Percentiles rank a stretch among this genome's conserved stretches.
Evolutionary conservation across 2,329 filamentous ascomycete species (phyloP).

Genomic region (Alternaria tenuissima): DNA sequence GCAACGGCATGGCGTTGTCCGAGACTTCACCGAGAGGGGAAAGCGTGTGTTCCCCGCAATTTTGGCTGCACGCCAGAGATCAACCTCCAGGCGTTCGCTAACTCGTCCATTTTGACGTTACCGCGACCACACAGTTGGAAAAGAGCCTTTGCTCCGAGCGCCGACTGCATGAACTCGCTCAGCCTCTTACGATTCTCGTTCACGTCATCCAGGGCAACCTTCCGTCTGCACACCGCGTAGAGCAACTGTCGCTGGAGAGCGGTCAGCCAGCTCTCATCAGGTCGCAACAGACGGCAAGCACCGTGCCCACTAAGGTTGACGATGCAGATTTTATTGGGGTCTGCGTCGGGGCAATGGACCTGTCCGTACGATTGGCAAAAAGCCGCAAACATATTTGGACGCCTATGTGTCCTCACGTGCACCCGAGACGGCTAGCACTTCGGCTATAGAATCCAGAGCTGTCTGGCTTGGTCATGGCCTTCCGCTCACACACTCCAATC

Average conservation of each 20-base stretch:
- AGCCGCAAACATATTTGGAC: slow-evolving; percentile 26
- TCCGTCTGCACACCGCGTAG: neutral
- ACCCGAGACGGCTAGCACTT: slow-evolving; percentile 26
- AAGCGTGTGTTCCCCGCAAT: slow-evolving; percentile 24
- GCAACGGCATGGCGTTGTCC: slow-evolving; percentile 21
- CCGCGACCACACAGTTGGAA: slow-evolving; percentile 8
- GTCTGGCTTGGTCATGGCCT: slow-evolving; percentile 29
- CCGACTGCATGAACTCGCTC: slow-evolving; percentile 14
- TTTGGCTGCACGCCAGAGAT: slow-evolving; percentile 8
- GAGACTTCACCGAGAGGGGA: slow-evolving; percentile 30
- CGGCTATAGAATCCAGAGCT: slow-evolving; percentile 34
- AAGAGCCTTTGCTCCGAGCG: slow-evolving; percentile 24
- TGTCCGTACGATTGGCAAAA: slow-evolving; percentile 33
- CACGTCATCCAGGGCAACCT: slow-evolving; percentile 2
- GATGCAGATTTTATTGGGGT: slow-evolving; percentile 22
- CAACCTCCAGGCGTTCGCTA: slow-evolving; percentile 24
- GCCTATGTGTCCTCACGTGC: slow-evolving; percentile 32
- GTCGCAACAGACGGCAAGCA: slow-evolving; percentile 17
- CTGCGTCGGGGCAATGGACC: slow-evolving; percentile 29
- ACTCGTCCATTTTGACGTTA: slow-evolving; percentile 11
- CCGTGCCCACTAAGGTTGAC: slow-evolving; percentile 21
- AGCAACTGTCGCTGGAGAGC: slow-evolving; percentile 13
- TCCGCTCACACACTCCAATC: slow-evolving; percentile 34
- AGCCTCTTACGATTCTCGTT: neutral
- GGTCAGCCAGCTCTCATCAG: slow-evolving; percentile 24